A percentile compares a stretch with the other conserved stretches of the same genome.
phyloP scores from a whole-genome alignment of 805 yeast genomes.

The Starmerella floris region DNA sequence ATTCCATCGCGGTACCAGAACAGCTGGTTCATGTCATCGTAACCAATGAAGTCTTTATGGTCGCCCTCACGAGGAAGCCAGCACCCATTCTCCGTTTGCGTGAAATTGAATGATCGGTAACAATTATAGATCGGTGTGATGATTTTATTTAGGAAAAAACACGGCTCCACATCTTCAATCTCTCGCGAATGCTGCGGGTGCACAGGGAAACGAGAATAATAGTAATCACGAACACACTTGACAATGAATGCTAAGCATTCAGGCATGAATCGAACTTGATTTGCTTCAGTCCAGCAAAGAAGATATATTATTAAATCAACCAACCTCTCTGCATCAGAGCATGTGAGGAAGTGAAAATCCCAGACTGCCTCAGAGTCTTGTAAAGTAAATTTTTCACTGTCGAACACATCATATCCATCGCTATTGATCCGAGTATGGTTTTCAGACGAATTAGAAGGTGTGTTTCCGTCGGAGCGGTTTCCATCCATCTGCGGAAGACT shows the following conservation, averaged over 20 bases:
- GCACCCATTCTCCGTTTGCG: conserved; percentile 30
- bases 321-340: conserved; percentile 41
- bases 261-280: conserved; percentile 74
- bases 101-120: conserved; percentile 43
- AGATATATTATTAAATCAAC: conserved; percentile 57
- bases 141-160: conserved; percentile 41
- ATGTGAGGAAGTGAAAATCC: conserved; percentile 38
- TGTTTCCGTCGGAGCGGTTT: not conserved
- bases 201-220: conserved; percentile 14
- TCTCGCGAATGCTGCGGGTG: not conserved
- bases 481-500: not conserved
- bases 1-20: conserved; percentile 73
- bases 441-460: not conserved
- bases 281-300: conserved; percentile 83
- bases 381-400: conserved; percentile 29
- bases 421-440: not conserved
- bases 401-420: conserved; percentile 1
- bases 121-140: conserved; percentile 63
- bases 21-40: conserved; percentile 79
- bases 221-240: conserved; percentile 64
- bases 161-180: not conserved
- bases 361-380: conserved; percentile 38
- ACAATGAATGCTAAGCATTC: conserved; percentile 77
- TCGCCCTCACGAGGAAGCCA: conserved; percentile 43
- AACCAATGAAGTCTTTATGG: conserved; percentile 61